phyloP scores from a whole-genome alignment of 1,284 basidiomycete species.

The Apiotrichum domesticum region DNA sequence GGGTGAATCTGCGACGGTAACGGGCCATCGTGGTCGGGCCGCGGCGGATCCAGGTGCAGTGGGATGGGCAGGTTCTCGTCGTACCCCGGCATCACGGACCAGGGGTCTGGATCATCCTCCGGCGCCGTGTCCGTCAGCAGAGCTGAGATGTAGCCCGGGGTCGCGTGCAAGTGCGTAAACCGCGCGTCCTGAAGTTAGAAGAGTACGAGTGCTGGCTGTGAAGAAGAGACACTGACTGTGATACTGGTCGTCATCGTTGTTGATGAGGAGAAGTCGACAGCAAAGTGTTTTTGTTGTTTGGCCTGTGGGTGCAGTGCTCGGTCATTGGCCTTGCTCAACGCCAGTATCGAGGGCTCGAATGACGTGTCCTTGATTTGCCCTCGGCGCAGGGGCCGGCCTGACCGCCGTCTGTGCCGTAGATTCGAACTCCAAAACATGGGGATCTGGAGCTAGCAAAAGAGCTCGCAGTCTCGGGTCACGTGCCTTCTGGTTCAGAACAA shows the following conservation, averaged over 20 bases:
- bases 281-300: background rate
- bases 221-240: slow-evolving; percentile 16
- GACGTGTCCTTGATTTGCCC: no score
- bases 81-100: slow-evolving; percentile 44
- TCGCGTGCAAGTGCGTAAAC: slow-evolving; percentile 40
- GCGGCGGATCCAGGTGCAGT: slow-evolving; percentile 26
- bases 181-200: slow-evolving; percentile 34
- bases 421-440: no score
- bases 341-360: no score
- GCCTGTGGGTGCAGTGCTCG: background rate
- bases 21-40: slow-evolving; percentile 39
- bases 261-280: background rate
- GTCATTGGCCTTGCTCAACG: no score
- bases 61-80: slow-evolving; percentile 33
- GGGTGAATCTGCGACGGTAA: slow-evolving; percentile 39
- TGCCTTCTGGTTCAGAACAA: no score
- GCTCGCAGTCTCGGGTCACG: no score
- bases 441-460: no score
- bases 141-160: slow-evolving; percentile 27
- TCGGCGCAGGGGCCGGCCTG: no score
- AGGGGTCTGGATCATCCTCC: slow-evolving; percentile 27
- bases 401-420: no score
- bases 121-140: slow-evolving; percentile 36
- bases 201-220: background rate
- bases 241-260: slow-evolving; percentile 28